Evolutionary conservation across 495 filamentous ascomycete species (phyloP), one percentile per base, ranked within the genome.

Genomic region (Haplographium delicatum): DNA sequence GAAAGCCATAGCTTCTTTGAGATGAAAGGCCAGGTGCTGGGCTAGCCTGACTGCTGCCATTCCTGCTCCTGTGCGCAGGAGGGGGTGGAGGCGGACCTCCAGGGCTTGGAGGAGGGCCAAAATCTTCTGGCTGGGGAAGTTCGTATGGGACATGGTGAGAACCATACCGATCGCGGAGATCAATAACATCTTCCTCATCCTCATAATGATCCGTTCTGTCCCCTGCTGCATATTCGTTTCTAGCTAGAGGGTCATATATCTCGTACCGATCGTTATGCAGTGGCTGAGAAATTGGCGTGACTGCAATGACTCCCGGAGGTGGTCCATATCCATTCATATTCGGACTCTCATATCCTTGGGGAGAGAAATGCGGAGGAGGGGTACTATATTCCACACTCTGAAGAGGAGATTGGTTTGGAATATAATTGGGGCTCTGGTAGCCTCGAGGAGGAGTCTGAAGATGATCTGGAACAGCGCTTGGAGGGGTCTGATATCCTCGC

Each of bases 331-430:
- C 46, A 40, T 51, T 51, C 34, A 16, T 30, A 11, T 37, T 49
- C 8, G 51, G 48, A 9, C 43, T 51, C 5, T 56, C 53, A 30
- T 57, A 57, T 1, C 38, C 39, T 42, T 49, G 46, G 11, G 54
- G 31, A 11, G 41, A 34, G 5, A 47, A 39, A 33, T 44, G 45
- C n/a, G 44, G 50, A 3, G 33, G 41, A 4, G 67, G 65, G 4
- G 65, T 66, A 22, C 56, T 62, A 54, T 78, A 76, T 50, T 80
- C 75, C 13, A 59, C 44, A 31, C 53, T 60, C 43, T 74, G 70
- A 18, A 69, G 56, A 15, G 71, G 65, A 5, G 72, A 65, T 44
- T 72, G 70, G 42, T 43, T 70, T 13, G 69, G 60, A 15, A 65
- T 47, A 47, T 60, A 63, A 1, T 50, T 57, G n/a, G 55, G 56